Base-by-base conservation (phyloP, 768 basidiomycete species). In the Phylloporus arenicola region DNA sequence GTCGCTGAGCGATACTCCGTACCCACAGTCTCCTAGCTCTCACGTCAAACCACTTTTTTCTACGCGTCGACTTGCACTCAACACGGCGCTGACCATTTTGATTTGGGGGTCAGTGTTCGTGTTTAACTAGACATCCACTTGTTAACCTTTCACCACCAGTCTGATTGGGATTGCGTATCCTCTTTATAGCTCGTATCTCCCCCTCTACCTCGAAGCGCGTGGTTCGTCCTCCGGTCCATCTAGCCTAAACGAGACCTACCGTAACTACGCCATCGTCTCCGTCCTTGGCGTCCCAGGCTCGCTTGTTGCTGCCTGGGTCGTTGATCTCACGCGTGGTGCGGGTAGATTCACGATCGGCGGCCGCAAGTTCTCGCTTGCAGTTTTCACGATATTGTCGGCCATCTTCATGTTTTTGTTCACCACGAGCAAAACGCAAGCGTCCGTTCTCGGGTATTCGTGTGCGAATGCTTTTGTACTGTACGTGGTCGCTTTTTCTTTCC, bases 91-190 rank as follows among this genome's bases (percentile, higher is more conserved):
- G 27, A 77, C 72, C 43, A 77, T 80, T 48, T 44, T 75, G 10
- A 65, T 78, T n/a, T 81, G 80, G 78, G 75, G 77, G 70, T 77
- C 58, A 19, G 70, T 63, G 2, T 12, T 47, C 8, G 4, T 19
- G 24, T 34, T 35, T 19, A 24, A 11, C 19, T 3, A 14, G 29
- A 14, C 22, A 34, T 37, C 33, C 20, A 29, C 34, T 24, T 35
- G 1, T 37, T 58, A 6, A 57, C 19, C 6, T 12, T 34, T 19
- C 11, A 19, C 35, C 22, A 0, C 27, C 66, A 76, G 70, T 30
- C 56, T 76, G 24, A 74, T 79, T 43, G 80, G 79, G 8, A 70
- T 80, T 1, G 78, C 76, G 7, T 81, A 76, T 55, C 80, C 80
- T 6, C 67, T 81, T 3, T 79, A 74, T 66, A 79, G 70, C 48